Percentiles rank a stretch among this genome's conserved stretches.
Conservation (phyloP, 441 rosid genomes). For the Adansonia madagascariensis region DNA sequence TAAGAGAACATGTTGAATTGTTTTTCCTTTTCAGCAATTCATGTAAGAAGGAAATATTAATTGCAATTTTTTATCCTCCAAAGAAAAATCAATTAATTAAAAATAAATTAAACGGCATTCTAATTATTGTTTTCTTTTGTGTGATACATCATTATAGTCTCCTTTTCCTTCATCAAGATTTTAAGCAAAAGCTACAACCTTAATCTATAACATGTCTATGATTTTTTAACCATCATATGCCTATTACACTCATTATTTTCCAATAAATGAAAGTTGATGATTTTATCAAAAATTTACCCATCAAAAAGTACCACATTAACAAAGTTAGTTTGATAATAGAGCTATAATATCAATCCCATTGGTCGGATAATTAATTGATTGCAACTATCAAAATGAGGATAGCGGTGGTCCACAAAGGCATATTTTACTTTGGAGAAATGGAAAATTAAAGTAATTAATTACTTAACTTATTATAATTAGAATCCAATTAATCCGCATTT, state of each 20-base stretch:
- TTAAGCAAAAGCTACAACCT: not conserved
- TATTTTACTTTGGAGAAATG: not conserved
- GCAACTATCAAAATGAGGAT: not conserved
- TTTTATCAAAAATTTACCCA: constrained; percentile 31
- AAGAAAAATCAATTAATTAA: not conserved
- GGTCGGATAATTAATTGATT: not conserved
- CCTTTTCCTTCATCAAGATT: not conserved
- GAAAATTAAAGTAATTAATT: constrained; percentile 12
- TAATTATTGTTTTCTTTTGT: constrained; percentile 32
- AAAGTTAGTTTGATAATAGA: constrained; percentile 28
- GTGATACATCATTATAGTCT: constrained; percentile 27
- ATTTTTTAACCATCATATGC: constrained; percentile 29
- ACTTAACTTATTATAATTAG: not conserved
- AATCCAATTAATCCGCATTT: no score
- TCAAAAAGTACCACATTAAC: constrained; percentile 33
- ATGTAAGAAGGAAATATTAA: no score
- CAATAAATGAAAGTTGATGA: constrained; percentile 30
- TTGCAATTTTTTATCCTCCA: not conserved
- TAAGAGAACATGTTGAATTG: no score
- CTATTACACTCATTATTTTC: constrained; percentile 28
- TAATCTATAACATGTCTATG: constrained; percentile 4
- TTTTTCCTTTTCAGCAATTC: no score
- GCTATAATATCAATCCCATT: not conserved
- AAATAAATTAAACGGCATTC: not conserved
- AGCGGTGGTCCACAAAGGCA: constrained; percentile 23